A percentile compares a stretch with the other conserved stretches of the same genome.
Evolutionary conservation across 2,329 filamentous ascomycete species (phyloP).

Genomic region (Capronia epimyces): DNA sequence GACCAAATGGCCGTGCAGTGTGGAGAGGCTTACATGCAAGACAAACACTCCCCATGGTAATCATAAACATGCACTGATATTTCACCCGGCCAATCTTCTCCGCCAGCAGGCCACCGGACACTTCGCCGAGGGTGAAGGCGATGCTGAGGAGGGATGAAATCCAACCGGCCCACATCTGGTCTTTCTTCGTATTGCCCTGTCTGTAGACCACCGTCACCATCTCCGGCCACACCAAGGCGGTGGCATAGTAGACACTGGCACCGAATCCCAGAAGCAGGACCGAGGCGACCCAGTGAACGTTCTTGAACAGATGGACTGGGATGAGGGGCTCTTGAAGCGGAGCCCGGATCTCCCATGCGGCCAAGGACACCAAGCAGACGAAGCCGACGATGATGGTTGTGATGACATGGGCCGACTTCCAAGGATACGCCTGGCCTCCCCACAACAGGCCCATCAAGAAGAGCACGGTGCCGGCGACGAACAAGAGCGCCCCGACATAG

Average conservation of each 20-base stretch:
- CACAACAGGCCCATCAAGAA: constrained; percentile 42
- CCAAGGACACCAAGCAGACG: constrained; percentile 3
- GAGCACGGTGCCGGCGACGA: constrained; percentile 37
- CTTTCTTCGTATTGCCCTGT: no score
- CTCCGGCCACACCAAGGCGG: constrained; percentile 45
- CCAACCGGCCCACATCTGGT: not conserved
- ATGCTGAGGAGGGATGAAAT: constrained; percentile 38
- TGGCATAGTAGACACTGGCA: constrained; percentile 43
- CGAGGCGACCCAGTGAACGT: constrained; percentile 10
- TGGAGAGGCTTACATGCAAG: no score
- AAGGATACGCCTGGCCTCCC: constrained; percentile 40
- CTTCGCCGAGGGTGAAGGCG: constrained; percentile 36
- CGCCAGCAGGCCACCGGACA: constrained; percentile 36
- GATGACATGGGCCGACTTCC: constrained; percentile 38
- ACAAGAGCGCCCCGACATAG: constrained; percentile 43
- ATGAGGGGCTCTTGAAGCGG: no score
- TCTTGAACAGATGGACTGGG: no score
- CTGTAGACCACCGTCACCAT: constrained; percentile 40
- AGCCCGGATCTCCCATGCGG: no score
- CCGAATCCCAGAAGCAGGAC: constrained; percentile 38
- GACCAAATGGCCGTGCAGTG: constrained; percentile 29
- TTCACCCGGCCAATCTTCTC: constrained; percentile 40
- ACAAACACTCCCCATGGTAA: no score
- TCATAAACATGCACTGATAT: constrained; percentile 27
- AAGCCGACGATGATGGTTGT: constrained; percentile 38